phyloP scores from a whole-genome alignment of 352 stramenopile genomes.

The Pythium vanterpoolii region DNA sequence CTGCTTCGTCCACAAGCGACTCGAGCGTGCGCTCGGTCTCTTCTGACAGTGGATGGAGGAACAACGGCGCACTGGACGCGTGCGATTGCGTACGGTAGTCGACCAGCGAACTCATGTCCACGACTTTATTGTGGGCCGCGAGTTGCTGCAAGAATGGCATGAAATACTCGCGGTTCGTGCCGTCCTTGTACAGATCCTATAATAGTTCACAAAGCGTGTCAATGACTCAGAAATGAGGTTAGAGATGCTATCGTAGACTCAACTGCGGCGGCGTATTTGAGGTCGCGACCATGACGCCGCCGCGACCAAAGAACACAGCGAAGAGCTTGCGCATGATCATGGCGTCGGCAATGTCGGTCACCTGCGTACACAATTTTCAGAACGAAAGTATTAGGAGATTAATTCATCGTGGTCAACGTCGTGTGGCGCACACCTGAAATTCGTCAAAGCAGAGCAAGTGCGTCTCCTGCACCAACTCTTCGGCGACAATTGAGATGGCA shows the following conservation, averaged over 20 bases:
- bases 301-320: conserved; percentile 81
- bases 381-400: no score
- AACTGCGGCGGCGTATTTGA: conserved; percentile 89
- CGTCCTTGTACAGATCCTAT: conserved; percentile 92
- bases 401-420: background rate
- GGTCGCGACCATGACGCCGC: conserved; percentile 94
- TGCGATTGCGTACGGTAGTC: conserved; percentile 73
- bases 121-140: conserved; percentile 81
- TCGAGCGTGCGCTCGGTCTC: conserved; percentile 38
- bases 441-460: conserved; percentile 97
- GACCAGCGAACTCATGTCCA: conserved; percentile 61
- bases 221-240: background rate
- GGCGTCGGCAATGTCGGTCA: conserved; percentile 96
- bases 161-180: conserved; percentile 96
- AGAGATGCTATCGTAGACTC: no score
- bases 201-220: background rate
- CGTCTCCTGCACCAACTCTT: conserved; percentile 82
- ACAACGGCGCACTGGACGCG: conserved; percentile 30
- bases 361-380: no score
- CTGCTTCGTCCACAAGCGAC: conserved; percentile 36
- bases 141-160: conserved; percentile 95
- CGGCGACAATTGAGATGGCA: conserved; percentile 75
- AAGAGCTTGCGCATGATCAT: conserved; percentile 97
- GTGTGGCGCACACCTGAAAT: conserved; percentile 89
- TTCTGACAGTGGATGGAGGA: conserved; percentile 47